A percentile compares a stretch with the other conserved stretches of the same genome.
Evolutionary conservation across 768 basidiomycete genomes (phyloP).

Genomic region (Antrodiella citrinella): DNA sequence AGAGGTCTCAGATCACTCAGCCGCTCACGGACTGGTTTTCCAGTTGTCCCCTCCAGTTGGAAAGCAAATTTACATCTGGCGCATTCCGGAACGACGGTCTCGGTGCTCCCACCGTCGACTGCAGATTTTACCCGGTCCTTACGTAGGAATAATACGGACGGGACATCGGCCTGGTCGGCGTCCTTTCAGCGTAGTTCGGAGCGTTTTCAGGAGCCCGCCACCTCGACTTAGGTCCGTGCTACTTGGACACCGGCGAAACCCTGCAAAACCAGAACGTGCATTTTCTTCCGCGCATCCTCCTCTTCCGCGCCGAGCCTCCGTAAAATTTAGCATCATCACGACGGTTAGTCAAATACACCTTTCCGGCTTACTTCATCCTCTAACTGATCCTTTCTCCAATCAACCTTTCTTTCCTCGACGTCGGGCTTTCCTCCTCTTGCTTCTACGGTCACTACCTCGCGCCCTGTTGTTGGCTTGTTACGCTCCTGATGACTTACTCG

Average conservation of each 20-base stretch:
- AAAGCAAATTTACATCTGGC: too few species aligned
- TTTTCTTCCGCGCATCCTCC: background rate
- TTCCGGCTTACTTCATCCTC: slow-evolving; percentile 1
- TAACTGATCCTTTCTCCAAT: background rate
- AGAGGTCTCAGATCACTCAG: too few species aligned
- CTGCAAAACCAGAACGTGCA: background rate
- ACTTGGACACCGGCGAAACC: background rate
- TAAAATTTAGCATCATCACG: background rate
- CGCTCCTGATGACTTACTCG: slow-evolving; percentile 13
- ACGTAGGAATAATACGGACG: too few species aligned
- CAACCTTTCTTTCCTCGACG: slow-evolving; percentile 3
- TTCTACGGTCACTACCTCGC: slow-evolving; percentile 1
- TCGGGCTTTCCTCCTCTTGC: background rate
- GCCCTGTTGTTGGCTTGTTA: too few species aligned
- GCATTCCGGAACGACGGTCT: too few species aligned
- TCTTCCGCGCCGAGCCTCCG: background rate
- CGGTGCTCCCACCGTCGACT: too few species aligned
- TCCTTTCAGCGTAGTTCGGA: background rate
- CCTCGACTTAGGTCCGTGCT: background rate
- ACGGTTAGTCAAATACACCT: background rate
- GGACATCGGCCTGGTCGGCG: background rate
- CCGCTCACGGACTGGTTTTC: too few species aligned
- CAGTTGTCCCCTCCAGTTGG: too few species aligned
- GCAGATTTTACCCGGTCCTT: too few species aligned
- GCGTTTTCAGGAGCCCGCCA: background rate